Percentiles rank a stretch among this genome's conserved stretches.
phyloP scores from a whole-genome alignment of 2,329 filamentous ascomycete species.

The Metarhizium robertsii region DNA sequence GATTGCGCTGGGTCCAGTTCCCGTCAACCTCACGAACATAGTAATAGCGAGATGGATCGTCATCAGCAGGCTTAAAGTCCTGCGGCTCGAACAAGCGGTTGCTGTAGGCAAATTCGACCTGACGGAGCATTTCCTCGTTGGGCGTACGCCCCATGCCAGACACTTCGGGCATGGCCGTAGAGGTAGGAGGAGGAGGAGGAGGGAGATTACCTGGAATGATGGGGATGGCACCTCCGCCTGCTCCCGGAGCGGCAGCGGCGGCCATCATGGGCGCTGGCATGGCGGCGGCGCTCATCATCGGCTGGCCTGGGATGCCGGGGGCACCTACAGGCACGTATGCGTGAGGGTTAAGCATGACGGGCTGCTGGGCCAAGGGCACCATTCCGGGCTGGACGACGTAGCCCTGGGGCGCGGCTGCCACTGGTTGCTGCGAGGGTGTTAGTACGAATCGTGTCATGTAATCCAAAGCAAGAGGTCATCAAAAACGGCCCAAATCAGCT shows the following conservation, averaged over 20 bases:
- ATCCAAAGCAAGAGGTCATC: neutral
- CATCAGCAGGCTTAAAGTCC: slow-evolving; percentile 54
- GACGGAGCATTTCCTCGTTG: slow-evolving; percentile 35
- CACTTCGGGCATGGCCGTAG: slow-evolving; percentile 31
- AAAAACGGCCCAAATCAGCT: neutral
- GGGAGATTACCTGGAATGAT: slow-evolving; percentile 30
- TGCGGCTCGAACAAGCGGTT: slow-evolving; percentile 47
- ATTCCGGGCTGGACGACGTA: slow-evolving; percentile 18
- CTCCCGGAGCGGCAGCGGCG: slow-evolving; percentile 11
- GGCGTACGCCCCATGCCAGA: slow-evolving; percentile 42
- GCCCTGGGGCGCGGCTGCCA: slow-evolving; percentile 19
- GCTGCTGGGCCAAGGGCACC: slow-evolving; percentile 13
- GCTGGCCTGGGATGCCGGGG: slow-evolving; percentile 17
- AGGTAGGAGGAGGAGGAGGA: neutral
- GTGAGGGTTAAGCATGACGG: slow-evolving; percentile 23
- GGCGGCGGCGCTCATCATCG: slow-evolving; percentile 19
- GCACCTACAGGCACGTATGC: slow-evolving; percentile 10
- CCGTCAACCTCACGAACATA: slow-evolving; percentile 52
- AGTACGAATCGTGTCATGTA: neutral
- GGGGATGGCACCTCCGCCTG: slow-evolving; percentile 14
- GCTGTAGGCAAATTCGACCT: slow-evolving; percentile 37
- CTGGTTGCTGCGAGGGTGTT: slow-evolving; percentile 19
- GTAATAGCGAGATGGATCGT: slow-evolving; percentile 51
- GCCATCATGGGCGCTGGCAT: slow-evolving; percentile 15
- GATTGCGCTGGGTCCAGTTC: slow-evolving; percentile 49